Evolutionary conservation across 2,329 filamentous ascomycete species (phyloP).

Genomic region (Trichoderma polysporum): DNA sequence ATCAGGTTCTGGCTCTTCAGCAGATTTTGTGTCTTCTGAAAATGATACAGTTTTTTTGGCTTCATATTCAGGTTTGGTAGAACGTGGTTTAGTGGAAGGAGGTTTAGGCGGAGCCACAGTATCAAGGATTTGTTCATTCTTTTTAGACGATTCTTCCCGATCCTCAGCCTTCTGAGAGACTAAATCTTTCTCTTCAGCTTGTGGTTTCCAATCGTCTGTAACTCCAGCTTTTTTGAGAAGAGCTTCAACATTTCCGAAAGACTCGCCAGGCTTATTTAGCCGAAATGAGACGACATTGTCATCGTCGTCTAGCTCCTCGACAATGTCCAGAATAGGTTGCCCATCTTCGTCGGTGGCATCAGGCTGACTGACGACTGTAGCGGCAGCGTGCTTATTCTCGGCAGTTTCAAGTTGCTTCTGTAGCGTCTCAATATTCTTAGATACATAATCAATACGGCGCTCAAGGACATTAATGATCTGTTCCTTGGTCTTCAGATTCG

Average conservation of each 20-base stretch:
- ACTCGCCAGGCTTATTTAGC: slow-evolving; percentile 65
- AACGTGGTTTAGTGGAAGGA: background rate
- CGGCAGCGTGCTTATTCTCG: slow-evolving; percentile 67
- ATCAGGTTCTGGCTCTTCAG: slow-evolving; percentile 37
- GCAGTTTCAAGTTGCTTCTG: slow-evolving; percentile 69
- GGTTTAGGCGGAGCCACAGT: background rate
- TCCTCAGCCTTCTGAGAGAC: background rate
- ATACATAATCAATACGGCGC: slow-evolving; percentile 85
- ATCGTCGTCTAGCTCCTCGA: slow-evolving; percentile 88
- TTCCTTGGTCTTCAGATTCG: slow-evolving; percentile 30
- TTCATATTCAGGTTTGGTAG: background rate
- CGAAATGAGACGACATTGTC: slow-evolving; percentile 75
- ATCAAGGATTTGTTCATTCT: slow-evolving; percentile 1
- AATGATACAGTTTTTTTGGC: slow-evolving; percentile 63
- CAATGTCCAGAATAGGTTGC: slow-evolving; percentile 82
- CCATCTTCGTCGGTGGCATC: slow-evolving; percentile 66
- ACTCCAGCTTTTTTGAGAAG: slow-evolving; percentile 76
- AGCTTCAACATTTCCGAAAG: slow-evolving; percentile 66
- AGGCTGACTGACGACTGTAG: slow-evolving; percentile 59
- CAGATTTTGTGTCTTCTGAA: slow-evolving; percentile 56
- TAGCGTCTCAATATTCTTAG: slow-evolving; percentile 73
- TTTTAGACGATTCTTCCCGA: background rate
- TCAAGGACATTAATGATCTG: slow-evolving; percentile 61
- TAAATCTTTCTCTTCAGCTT: background rate
- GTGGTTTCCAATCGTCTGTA: slow-evolving; percentile 40